Base-by-base conservation (phyloP, 73 alveolate species). In the Paramecium biaurelia region DNA sequence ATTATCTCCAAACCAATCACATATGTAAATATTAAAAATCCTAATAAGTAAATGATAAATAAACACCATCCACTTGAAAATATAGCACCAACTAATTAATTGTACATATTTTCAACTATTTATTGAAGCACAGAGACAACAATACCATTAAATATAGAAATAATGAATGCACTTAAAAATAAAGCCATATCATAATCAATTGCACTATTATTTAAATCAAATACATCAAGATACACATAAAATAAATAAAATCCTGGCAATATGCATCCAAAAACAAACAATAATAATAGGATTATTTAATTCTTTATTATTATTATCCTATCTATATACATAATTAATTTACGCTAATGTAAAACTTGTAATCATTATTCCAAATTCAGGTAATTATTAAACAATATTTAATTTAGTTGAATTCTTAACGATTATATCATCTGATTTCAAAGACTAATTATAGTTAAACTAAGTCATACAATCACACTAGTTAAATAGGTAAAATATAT, bases 51-150 rank as follows among this genome's bases (percentile, higher is more conserved):
- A 1, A 72, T 57, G 15, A 30, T 72, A 12, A 72, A 38, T 7
- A 72, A 72, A 38, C 86, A 72, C 86, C 86, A 72, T 72, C 86
- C 86, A 32, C 32, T 72, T 72, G 32, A 30, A 2, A 72, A 30
- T 35, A 72, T 32, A 3, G 58, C 32, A 8, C 35, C 58, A 11
- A 72, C 15, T 5, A 72, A 8, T 72, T 72, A 15, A 34, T 72
- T 72, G 18, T 28, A 28, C 32, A 38, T 28, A 28, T 1, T 63
- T 63, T 63, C 45, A 7, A 63, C 49, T 32, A 26, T 11, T 5
- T 30, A 11, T 30, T 63, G 26, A 30, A 63, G 26, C 14, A 30
- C 41, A 63, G 84, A 63, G 26, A 63, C 45, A 12, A 72, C 12
- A 10, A 72, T 28, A 7, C 86, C 86, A 72, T 72, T 72, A 30